Evolutionary conservation across 2,329 filamentous ascomycete species (phyloP).

Genomic region (Fusarium sp.): DNA sequence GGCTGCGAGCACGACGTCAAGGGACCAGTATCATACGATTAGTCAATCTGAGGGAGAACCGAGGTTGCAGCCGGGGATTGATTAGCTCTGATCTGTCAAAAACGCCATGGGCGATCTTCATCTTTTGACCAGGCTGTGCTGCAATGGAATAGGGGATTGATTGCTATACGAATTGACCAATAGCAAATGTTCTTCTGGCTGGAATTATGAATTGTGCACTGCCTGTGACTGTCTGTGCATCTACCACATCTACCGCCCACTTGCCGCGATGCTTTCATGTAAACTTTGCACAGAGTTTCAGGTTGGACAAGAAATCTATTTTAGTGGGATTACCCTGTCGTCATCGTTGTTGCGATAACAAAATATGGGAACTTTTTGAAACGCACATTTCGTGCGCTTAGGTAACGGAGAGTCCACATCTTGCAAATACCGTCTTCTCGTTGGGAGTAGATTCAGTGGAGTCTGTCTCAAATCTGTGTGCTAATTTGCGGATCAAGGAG

Average conservation of each 20-base stretch:
- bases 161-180: background rate
- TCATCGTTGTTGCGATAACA: background rate
- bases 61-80: background rate
- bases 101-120: conserved; percentile 11
- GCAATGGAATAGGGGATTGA: background rate
- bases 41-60: background rate
- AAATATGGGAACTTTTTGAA: background rate
- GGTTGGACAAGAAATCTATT: background rate
- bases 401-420: background rate
- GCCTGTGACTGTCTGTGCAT: background rate
- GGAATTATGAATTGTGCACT: background rate
- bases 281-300: background rate
- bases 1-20: conserved; percentile 40
- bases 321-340: background rate
- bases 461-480: background rate
- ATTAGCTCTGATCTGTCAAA: background rate
- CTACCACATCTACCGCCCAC: background rate
- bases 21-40: conserved; percentile 31
- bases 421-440: background rate
- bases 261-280: background rate
- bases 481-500: background rate
- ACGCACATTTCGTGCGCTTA: background rate
- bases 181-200: background rate
- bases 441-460: background rate
- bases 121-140: background rate